These are phyloP conservation scores for Russula sp. DNA, from an alignment of 768 basidiomycete genomes.

Conservation along the genomic window DNA sequence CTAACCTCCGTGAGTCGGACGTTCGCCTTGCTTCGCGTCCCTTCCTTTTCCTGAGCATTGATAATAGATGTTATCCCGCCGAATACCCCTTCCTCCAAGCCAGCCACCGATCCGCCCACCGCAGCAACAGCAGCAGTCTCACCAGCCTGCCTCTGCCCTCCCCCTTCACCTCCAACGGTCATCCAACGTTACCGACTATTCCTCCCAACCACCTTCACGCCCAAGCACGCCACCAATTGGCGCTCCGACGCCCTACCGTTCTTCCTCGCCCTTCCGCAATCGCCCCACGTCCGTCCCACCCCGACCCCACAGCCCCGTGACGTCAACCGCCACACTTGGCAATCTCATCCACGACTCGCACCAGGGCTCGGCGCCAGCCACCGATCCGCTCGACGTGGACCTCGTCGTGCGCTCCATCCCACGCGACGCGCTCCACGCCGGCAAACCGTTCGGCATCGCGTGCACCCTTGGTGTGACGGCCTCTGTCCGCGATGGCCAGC, in stretches of 20 bases:
- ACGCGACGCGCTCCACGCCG: constrained; percentile 37
- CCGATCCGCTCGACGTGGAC: constrained; percentile 46
- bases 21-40: background rate
- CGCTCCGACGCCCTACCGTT: constrained; percentile 34
- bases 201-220: constrained; percentile 47
- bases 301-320: constrained; percentile 30
- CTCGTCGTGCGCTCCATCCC: constrained; percentile 48
- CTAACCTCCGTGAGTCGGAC: constrained; percentile 58
- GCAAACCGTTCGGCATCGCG: constrained; percentile 52
- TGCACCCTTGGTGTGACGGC: constrained; percentile 49
- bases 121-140: constrained; percentile 27
- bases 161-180: constrained; percentile 69
- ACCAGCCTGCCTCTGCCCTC: constrained; percentile 59
- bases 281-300: constrained; percentile 24
- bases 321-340: constrained; percentile 27
- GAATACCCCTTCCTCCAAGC: constrained; percentile 49
- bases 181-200: constrained; percentile 29
- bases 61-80: constrained; percentile 63
- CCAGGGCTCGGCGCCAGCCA: constrained; percentile 3
- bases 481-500: constrained; percentile 31
- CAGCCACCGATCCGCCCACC: constrained; percentile 32
- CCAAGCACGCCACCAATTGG: constrained; percentile 49
- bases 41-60: background rate
- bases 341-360: constrained; percentile 19
- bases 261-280: constrained; percentile 36